phyloP scores from a whole-genome alignment of 176 grass and related monocot species.

The Aegilops longissima region DNA sequence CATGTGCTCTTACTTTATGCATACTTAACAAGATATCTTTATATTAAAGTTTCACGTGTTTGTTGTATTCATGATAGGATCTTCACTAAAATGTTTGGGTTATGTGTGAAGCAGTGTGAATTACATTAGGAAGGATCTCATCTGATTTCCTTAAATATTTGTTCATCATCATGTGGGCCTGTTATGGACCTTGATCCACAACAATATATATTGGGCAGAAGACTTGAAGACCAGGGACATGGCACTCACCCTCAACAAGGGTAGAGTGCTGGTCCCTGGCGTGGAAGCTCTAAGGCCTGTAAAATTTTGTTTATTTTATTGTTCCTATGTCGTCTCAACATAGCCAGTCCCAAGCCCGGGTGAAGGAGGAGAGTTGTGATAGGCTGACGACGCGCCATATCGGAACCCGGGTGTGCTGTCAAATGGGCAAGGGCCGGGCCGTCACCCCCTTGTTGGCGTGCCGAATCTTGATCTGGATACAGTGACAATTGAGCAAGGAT shows the following conservation, averaged over 20 bases:
- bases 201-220: neutral
- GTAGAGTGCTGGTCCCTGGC: neutral
- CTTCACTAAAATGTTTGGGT: neutral
- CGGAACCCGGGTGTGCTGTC: no score
- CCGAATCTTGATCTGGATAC: no score
- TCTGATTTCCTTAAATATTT: neutral
- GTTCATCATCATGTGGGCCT: neutral
- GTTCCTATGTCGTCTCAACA: neutral
- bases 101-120: neutral
- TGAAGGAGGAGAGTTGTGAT: no score
- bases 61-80: neutral
- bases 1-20: neutral
- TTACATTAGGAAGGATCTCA: neutral
- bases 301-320: neutral
- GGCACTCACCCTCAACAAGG: neutral
- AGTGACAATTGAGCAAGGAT: no score
- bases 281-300: neutral
- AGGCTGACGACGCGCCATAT: no score
- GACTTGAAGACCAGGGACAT: neutral
- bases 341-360: no score
- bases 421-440: no score
- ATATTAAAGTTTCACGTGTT: neutral
- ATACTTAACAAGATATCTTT: neutral
- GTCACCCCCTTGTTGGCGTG: no score
- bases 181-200: slow-evolving; percentile 6